Base-by-base conservation (phyloP, 805 yeast species). In the Hyphopichia homilentoma region DNA sequence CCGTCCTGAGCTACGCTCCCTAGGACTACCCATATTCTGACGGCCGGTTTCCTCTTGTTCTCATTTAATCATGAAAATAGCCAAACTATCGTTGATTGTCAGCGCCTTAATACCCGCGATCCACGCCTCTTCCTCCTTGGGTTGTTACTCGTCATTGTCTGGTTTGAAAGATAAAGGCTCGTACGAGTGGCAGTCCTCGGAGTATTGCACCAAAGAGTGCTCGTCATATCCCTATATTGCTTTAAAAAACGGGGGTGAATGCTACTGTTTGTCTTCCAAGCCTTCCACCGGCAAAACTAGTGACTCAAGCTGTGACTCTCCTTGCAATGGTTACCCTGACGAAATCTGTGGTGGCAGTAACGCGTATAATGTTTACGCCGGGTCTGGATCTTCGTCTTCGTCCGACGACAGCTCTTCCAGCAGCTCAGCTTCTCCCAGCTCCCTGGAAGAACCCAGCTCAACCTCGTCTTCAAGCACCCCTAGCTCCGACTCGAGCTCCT, bases 301-400 rank as follows among this genome's bases (percentile, higher is more conserved):
- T 11, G 32, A 25, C 16, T 30, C 37, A 3, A 21, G 33, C 29
- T 68, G 74, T 49, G 41, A 44, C 33, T 47, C 47, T 4, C 27
- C 15, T 1, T 68, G 74, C 45, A 26, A 40, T 27, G 73, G 72
- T 6, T 68, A 48, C 35, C 63, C 58, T 9, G 4, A 17, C 2
- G 52, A 41, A 14, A 52, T 30, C 14, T 68, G 74, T 41, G 74
- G 74, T 16, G 73, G 74, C 13, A 7, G 38, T 3, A 29, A 33
- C 21, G 55, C 57, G 3, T 68, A 50, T 47, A 36, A 52, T 13
- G 59, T 65, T 5, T 63, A 46, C 30, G 30, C 21, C 3, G 65
- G 65, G 16, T 17, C 32, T 2, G 65, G 59, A 5, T 30, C 41
- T 14, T 23, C 36, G 14, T 6, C 30, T 2, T 23, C 43, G 2